Percentiles rank a stretch among this genome's conserved stretches.
Evolutionary conservation across 1,139 yeast species (phyloP).

Genomic region (Kodamaea sp.): DNA sequence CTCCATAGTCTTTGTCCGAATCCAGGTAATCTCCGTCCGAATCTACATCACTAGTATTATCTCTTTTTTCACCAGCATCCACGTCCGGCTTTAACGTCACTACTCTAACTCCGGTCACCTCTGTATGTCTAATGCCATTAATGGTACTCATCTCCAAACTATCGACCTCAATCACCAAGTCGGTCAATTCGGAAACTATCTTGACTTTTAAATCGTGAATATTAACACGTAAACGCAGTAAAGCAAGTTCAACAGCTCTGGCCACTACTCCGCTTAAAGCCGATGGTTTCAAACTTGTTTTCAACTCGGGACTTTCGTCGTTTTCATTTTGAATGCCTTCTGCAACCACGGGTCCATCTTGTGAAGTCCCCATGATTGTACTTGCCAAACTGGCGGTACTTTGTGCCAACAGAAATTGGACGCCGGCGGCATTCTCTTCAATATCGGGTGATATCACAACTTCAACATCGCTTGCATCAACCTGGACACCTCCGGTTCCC

Average conservation of each 20-base stretch:
- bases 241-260: conserved; percentile 64
- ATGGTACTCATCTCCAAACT: conserved; percentile 37
- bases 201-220: conserved; percentile 44
- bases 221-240: conserved; percentile 55
- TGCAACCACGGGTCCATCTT: conserved; percentile 6
- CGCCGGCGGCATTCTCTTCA: conserved; percentile 30
- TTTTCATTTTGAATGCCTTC: conserved; percentile 14
- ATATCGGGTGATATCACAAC: conserved; percentile 52
- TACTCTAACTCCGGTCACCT: conserved; percentile 36
- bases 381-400: conserved; percentile 64
- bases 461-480: conserved; percentile 55
- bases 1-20: conserved; percentile 33
- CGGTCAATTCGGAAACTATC: conserved; percentile 47
- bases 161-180: conserved; percentile 44
- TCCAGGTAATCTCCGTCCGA: conserved; percentile 15
- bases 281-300: conserved; percentile 19
- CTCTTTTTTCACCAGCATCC: conserved; percentile 25
- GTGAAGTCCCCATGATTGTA: conserved; percentile 46
- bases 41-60: conserved; percentile 18
- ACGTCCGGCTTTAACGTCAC: conserved; percentile 37
- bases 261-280: conserved; percentile 56
- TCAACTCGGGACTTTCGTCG: conserved; percentile 15
- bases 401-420: conserved; percentile 52
- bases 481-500: conserved; percentile 57
- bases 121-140: conserved; percentile 47